Base-by-base conservation (phyloP, 169 alveolate species). In the Eimeria tenella region DNA sequence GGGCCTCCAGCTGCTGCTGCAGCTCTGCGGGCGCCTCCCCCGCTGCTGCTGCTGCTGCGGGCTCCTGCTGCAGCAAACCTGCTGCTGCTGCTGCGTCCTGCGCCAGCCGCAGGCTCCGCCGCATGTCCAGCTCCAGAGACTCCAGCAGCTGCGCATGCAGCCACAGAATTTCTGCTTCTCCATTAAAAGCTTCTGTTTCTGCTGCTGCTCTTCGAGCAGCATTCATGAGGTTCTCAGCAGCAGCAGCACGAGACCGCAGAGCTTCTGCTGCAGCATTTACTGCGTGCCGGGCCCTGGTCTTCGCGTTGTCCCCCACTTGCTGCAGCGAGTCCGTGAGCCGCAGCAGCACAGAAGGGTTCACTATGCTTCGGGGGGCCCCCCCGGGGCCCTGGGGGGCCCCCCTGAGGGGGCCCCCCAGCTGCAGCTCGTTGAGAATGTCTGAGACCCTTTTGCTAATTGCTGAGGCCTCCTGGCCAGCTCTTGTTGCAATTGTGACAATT, bases 401-500 rank as follows among this genome's bases (percentile, higher is more conserved):
- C 86, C 49, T 49, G 86, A 31, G 55, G 68, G 65, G 50, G 5
- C 19, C 8, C 86, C 86, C 49, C 65, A 49, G 4, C 56, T 75
- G 49, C 50, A 75, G 52, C 86, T 75, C 63, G 49, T 4, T 52
- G 15, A n/a, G 15, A 23, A 75, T 52, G 19, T 75, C 86, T 17
- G 65, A 50, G n/a, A 75, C 86, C 21, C 42, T 75, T n/a, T 23
- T 75, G 49, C 86, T 75, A 63, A 63, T 42, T 17, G 49, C 86
- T 52, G 49, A 5, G 10, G 86, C 86, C 42, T 75, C 86, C 53
- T 52, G 19, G 21, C 68, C 21, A n/a, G 86, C 86, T 49, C 86
- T 75, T 52, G 65, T 0, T n/a, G 86, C 63, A 42, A 75, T 19
- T 8, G 49, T 49, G 8, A 1, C 2, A 2, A 31, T 31, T 0